Evolutionary conservation across 176 grass and related monocot genomes (phyloP).

Genomic region (Ananas comosus): DNA sequence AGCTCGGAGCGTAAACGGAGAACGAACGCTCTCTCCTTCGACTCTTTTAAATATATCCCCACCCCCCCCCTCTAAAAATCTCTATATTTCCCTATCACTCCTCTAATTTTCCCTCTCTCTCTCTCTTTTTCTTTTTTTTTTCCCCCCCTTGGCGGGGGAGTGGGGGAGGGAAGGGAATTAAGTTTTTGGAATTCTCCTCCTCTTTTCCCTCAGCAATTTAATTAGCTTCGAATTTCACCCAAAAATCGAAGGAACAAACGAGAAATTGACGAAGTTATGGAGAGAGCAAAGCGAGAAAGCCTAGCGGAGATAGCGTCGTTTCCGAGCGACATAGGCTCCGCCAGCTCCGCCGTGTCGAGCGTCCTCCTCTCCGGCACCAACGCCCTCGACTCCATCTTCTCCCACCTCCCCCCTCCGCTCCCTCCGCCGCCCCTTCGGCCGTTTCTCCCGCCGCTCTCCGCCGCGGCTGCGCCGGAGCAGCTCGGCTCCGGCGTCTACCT

Average conservation of each 20-base stretch:
- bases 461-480: neutral
- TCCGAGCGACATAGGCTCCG: conserved; percentile 38
- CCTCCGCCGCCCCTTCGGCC: conserved; percentile 36
- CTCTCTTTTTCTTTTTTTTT: neutral
- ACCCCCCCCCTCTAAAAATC: too few species aligned
- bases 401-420: conserved; percentile 49
- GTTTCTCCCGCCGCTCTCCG: too few species aligned
- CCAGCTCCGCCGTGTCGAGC: conserved; percentile 39
- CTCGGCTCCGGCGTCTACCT: conserved; percentile 89
- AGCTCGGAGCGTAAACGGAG: neutral
- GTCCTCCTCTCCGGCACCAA: conserved; percentile 54
- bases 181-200: neutral
- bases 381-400: conserved; percentile 74
- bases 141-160: neutral
- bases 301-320: neutral
- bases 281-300: neutral
- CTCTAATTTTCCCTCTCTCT: neutral
- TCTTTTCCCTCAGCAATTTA: neutral
- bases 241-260: neutral
- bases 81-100: neutral
- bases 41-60: too few species aligned
- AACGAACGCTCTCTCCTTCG: neutral
- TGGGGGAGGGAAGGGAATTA: too few species aligned
- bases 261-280: neutral
- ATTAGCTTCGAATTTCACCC: neutral